Conservation (phyloP, 2,329 filamentous ascomycete species). For the Aspergillus tamarii region DNA sequence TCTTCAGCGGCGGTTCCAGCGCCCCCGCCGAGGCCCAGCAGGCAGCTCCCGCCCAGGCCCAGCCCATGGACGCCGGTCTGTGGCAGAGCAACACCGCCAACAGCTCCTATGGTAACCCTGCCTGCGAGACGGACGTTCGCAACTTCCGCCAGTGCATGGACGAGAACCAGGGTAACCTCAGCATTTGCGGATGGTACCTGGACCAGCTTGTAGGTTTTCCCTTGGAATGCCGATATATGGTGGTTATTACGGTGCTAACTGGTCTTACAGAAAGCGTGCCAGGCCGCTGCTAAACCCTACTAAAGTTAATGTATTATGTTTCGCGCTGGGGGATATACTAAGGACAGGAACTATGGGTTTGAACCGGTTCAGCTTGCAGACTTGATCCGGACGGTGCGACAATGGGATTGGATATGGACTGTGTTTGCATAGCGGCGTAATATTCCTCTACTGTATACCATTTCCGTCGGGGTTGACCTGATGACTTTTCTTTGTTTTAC, state of each 20-base stretch:
- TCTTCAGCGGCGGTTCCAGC: conserved; percentile 73
- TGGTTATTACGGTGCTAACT: conserved; percentile 30
- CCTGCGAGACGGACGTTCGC: conserved; percentile 78
- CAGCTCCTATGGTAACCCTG: conserved; percentile 53
- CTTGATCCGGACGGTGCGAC: not conserved
- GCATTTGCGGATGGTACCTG: conserved; percentile 96
- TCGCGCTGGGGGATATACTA: not conserved
- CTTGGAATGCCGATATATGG: not conserved
- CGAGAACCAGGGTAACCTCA: conserved; percentile 89
- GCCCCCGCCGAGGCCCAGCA: conserved; percentile 59
- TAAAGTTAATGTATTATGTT: conserved; percentile 44
- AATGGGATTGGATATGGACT: conserved; percentile 8
- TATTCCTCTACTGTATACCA: conserved; percentile 22
- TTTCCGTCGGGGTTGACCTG: conserved; percentile 3
- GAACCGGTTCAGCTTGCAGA: not conserved
- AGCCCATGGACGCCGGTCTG: conserved; percentile 53
- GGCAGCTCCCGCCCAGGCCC: conserved; percentile 54
- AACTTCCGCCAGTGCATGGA: conserved; percentile 96
- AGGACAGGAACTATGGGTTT: not conserved
- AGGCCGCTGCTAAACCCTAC: conserved; percentile 74
- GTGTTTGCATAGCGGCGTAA: conserved; percentile 28
- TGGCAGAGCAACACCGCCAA: conserved; percentile 55
- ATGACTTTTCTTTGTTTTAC: conserved; percentile 2
- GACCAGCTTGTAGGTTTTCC: conserved; percentile 72
- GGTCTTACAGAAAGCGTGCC: conserved; percentile 71